phyloP scores from a whole-genome alignment of 495 filamentous ascomycete genomes.

The Penicillium riverlandense region DNA sequence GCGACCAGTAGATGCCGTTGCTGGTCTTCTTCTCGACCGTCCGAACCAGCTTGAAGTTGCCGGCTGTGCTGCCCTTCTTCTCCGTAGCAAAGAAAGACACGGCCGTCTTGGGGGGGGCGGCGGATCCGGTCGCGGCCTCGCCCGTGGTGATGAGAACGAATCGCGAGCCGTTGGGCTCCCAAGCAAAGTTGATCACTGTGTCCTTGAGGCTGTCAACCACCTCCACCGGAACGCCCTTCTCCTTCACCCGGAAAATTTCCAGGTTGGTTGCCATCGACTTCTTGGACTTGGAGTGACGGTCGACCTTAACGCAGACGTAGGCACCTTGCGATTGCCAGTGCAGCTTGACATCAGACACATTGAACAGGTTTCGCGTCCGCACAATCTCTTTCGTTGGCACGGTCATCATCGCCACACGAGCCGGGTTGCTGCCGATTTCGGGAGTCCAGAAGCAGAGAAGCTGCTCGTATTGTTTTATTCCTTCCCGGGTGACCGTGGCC shows the following conservation, averaged over 20 bases:
- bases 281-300: constrained; percentile 97
- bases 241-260: constrained; percentile 92
- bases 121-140: constrained; percentile 68
- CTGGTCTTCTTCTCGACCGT: constrained; percentile 97
- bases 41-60: constrained; percentile 91
- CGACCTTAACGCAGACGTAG: constrained; percentile 97
- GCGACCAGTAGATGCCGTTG: constrained; percentile 99
- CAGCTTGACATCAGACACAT: constrained; percentile 92
- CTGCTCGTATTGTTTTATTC: constrained; percentile 85
- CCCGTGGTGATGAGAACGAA: constrained; percentile 96
- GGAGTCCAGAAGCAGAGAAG: constrained; percentile 98
- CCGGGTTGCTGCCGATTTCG: constrained; percentile 97
- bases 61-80: constrained; percentile 72
- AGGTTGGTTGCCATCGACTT: constrained; percentile 94
- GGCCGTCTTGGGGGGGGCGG: constrained; percentile 87
- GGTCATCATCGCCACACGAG: constrained; percentile 91
- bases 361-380: constrained; percentile 92
- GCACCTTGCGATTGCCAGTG: constrained; percentile 88
- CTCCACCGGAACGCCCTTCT: constrained; percentile 97
- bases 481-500: constrained; percentile 66
- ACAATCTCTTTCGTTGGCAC: constrained; percentile 90
- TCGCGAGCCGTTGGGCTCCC: constrained; percentile 94
- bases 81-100: constrained; percentile 96
- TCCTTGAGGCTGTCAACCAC: constrained; percentile 96
- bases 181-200: constrained; percentile 97